Evolutionary conservation across 306 rosid genomes (phyloP).

Genomic region (Corylus heterophylla): DNA sequence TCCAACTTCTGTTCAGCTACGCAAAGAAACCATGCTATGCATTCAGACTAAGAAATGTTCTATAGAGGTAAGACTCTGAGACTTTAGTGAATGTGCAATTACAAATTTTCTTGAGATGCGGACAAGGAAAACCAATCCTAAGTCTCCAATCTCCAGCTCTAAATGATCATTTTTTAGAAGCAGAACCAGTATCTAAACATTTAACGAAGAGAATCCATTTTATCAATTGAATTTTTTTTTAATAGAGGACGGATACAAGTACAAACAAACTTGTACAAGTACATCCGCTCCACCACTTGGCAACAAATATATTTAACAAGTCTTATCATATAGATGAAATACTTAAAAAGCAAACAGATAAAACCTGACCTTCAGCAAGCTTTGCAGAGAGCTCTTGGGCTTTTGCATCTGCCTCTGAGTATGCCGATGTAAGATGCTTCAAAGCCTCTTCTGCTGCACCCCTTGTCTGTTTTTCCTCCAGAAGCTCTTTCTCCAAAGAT

Average conservation of each 20-base stretch:
- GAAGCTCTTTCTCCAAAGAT: constrained; percentile 56
- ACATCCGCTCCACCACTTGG: background rate
- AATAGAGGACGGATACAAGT: background rate
- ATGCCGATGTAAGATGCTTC: constrained; percentile 71
- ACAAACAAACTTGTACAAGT: background rate
- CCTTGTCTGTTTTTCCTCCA: constrained; percentile 81
- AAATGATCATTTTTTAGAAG: background rate
- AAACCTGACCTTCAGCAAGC: constrained; percentile 77
- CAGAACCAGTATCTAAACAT: constrained; percentile 9
- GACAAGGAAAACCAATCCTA: background rate
- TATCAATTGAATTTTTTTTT: background rate
- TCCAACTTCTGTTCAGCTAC: constrained; percentile 76
- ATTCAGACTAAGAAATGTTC: constrained; percentile 29
- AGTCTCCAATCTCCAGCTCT: background rate
- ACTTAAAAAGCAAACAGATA: background rate
- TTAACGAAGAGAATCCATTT: background rate
- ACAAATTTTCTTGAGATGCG: background rate
- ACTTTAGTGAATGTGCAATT: background rate
- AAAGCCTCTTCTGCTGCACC: constrained; percentile 84
- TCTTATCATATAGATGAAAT: background rate
- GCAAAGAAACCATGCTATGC: constrained; percentile 31
- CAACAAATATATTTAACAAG: background rate
- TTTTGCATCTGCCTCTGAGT: constrained; percentile 78
- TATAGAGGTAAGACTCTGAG: background rate
- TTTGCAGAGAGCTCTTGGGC: constrained; percentile 73